These are phyloP conservation scores for Eragrostis tef DNA, from an alignment of 202 grass and related monocot genomes.

Conservation along the genomic window DNA sequence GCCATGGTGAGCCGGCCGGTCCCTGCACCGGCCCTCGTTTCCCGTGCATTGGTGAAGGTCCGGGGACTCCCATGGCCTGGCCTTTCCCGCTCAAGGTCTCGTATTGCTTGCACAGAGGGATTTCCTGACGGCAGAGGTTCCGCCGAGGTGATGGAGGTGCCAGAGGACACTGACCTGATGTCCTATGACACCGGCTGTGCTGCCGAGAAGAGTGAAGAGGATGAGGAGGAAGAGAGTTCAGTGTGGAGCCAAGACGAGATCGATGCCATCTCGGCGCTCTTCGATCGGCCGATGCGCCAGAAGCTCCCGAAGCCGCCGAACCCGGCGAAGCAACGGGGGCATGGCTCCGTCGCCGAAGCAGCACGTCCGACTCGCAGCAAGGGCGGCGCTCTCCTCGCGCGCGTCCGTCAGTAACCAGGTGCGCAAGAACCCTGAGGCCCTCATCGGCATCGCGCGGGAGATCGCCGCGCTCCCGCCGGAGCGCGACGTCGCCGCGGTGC, in stretches of 20 bases:
- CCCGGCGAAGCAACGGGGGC: constrained; percentile 42
- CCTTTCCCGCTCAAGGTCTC: neutral
- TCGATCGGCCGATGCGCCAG: constrained; percentile 61
- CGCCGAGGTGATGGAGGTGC: neutral
- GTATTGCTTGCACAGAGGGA: constrained; percentile 4
- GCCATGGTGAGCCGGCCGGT: constrained; percentile 4
- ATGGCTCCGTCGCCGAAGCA: constrained; percentile 56
- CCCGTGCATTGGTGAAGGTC: neutral
- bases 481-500: constrained; percentile 57
- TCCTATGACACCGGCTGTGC: neutral
- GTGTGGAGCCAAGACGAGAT: constrained; percentile 73
- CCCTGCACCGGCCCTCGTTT: neutral
- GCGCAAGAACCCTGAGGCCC: constrained; percentile 67
- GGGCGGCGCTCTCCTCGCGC: constrained; percentile 43
- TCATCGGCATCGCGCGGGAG: constrained; percentile 70
- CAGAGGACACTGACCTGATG: neutral
- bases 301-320: constrained; percentile 43
- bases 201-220: neutral
- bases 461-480: constrained; percentile 52
- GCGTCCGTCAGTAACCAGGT: constrained; percentile 60
- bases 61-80: neutral
- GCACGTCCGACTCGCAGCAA: constrained; percentile 53
- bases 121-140: neutral
- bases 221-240: neutral
- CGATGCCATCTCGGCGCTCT: constrained; percentile 80